Evolutionary conservation across 1,284 basidiomycete species (phyloP), one percentile per base, ranked within the genome.

Genomic region (Cryptococcus sp.): DNA sequence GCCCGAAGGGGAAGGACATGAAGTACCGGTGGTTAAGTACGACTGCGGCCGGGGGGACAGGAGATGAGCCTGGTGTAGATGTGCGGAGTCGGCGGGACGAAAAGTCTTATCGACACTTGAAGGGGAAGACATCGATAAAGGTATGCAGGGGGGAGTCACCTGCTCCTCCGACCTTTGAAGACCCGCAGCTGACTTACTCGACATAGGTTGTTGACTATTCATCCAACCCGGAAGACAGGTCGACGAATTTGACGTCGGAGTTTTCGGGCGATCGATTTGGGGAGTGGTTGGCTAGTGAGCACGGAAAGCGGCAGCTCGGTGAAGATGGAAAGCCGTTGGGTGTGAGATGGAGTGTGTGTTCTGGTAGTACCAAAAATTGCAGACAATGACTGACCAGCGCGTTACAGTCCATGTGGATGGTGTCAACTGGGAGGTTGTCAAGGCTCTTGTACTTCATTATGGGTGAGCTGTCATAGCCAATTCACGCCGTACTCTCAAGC

Each of bases 31-130:
- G 71, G 70, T 56, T 75, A n/a, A 51, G 47, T 3, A 53, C 50
- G 24, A 39, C 39, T 33, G 39, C 56, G 9, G 69, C 63, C 1
- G 67, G 65, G 6, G 66, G 73, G n/a, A 77, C 75, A n/a, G 76
- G 76, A 12, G 71, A 73, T 54, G 76, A 78, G 56, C 76, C 75
- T 3, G 76, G 76, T 59, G 75, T 78, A n/a, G 73, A 78, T 53
- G 76, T 78, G 8, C 68, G 67, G 24, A 64, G 64, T 42, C 64
- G 65, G 53, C 50, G 71, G 47, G 75, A 73, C 53, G 68, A 76
- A 53, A 68, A 73, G 59, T 61, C 66, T 35, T 76, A 74, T 55
- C 61, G 61, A 0, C 72, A 73, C 55, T 52, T 75, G 46, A 67
- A 61, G 53, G 67, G 56, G 8, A 52, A 53, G 49, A 69, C 69